Percentiles rank a stretch among this genome's conserved stretches.
phyloP scores from a whole-genome alignment of 1,284 basidiomycete genomes.

The Cryptococcus sp. region DNA sequence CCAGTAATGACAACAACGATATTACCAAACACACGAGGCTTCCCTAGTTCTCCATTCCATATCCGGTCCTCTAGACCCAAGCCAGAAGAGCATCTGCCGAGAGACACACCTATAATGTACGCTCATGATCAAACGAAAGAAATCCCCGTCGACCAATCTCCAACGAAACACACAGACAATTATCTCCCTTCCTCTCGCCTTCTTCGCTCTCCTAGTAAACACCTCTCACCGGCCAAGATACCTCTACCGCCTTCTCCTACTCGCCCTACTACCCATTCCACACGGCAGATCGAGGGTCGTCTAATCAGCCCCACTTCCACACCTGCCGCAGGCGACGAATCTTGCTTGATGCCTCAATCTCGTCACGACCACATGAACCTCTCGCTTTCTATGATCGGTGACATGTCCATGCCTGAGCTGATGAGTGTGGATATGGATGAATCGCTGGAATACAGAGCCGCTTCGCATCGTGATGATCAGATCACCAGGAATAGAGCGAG shows the following conservation, averaged over 20 bases:
- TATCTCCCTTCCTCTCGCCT: too few relatives aligned
- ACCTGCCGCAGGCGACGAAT: not conserved
- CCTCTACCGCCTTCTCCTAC: not conserved
- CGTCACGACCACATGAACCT: not conserved
- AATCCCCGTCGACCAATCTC: not conserved
- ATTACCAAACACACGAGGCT: too few relatives aligned
- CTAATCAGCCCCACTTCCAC: not conserved
- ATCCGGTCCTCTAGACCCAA: too few relatives aligned
- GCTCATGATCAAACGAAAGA: too few relatives aligned
- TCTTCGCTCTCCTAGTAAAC: not conserved
- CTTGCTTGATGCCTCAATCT: conserved; percentile 1
- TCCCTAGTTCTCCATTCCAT: too few relatives aligned
- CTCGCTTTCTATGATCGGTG: conserved; percentile 7
- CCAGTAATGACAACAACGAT: not conserved
- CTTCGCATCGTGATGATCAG: too few relatives aligned
- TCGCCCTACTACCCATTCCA: not conserved
- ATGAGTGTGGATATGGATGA: conserved; percentile 1
- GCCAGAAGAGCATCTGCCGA: too few relatives aligned
- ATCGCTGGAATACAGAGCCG: too few relatives aligned
- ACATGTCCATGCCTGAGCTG: conserved; percentile 1
- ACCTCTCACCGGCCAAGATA: not conserved
- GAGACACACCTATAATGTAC: too few relatives aligned
- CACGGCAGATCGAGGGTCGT: too few relatives aligned
- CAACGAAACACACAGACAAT: not conserved
- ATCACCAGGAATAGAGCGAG: too few relatives aligned